Evolutionary conservation across 768 basidiomycete genomes (phyloP).

Genomic region (Xerocomus brunneocitrinus): DNA sequence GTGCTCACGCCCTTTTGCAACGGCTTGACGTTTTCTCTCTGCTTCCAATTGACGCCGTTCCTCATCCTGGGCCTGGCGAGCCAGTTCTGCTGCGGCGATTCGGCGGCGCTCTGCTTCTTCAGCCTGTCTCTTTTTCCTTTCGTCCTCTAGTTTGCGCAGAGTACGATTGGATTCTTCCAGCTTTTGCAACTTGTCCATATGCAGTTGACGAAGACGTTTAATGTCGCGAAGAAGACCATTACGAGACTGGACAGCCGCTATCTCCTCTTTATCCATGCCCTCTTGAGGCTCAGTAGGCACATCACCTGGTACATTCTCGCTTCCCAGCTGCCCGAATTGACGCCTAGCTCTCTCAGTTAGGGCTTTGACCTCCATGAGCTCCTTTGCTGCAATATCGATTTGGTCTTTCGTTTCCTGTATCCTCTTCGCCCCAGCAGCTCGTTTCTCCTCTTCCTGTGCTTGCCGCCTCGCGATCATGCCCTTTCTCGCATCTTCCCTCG

Average conservation of each 20-base stretch:
- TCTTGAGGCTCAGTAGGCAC: slow-evolving; percentile 20
- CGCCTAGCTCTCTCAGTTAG: slow-evolving; percentile 6
- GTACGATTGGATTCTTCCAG: slow-evolving; percentile 14
- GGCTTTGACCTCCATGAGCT: slow-evolving; percentile 11
- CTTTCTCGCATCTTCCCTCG: slow-evolving; percentile 23
- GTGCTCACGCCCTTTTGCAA: neutral
- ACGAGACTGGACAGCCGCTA: slow-evolving; percentile 2
- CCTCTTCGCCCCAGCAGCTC: slow-evolving; percentile 14
- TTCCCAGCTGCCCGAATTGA: neutral
- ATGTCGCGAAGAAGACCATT: slow-evolving; percentile 12
- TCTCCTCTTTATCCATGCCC: slow-evolving; percentile 19
- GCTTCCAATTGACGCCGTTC: slow-evolving; percentile 2
- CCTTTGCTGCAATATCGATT: slow-evolving; percentile 16
- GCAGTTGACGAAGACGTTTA: slow-evolving; percentile 15
- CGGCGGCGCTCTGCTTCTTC: slow-evolving; percentile 16
- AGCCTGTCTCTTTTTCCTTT: slow-evolving; percentile 15
- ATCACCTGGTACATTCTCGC: slow-evolving; percentile 1
- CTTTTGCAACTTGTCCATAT: slow-evolving; percentile 13
- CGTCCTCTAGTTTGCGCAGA: slow-evolving; percentile 24
- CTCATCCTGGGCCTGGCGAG: slow-evolving; percentile 4
- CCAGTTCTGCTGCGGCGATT: slow-evolving; percentile 10
- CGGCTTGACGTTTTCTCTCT: slow-evolving; percentile 10
- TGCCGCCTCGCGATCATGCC: slow-evolving; percentile 17
- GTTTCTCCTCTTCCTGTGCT: slow-evolving; percentile 25
- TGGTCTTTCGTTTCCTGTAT: slow-evolving; percentile 15